These are phyloP conservation scores for Tritrichomonas foetus DNA, from an alignment of 208 protist species.

Conservation along the genomic window DNA sequence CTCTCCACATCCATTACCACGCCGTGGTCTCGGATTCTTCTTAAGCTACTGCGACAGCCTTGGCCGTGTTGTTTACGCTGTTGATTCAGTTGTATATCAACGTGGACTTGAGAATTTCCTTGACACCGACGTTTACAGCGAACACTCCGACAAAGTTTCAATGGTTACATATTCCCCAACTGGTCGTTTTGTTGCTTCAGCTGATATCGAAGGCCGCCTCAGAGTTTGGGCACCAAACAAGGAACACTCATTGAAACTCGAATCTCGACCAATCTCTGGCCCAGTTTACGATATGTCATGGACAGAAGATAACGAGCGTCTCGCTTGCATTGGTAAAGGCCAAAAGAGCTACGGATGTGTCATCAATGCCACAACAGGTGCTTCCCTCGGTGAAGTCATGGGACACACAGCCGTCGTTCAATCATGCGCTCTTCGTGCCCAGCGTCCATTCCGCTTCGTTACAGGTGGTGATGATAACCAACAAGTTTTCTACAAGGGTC, in stretches of 20 bases:
- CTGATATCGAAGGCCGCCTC: conserved; percentile 17
- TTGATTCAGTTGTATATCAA: background rate
- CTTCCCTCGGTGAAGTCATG: conserved; percentile 19
- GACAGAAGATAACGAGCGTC: conserved; percentile 36
- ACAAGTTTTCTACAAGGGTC: conserved; percentile 33
- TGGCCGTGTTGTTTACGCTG: background rate
- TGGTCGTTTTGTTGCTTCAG: background rate
- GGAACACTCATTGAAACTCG: background rate
- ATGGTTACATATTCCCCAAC: background rate
- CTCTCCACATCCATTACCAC: conserved; percentile 29
- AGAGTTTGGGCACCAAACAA: background rate
- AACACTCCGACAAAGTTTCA: background rate
- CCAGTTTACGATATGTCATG: conserved; percentile 12
- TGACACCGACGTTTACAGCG: background rate
- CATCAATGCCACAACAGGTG: background rate
- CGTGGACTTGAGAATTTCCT: background rate
- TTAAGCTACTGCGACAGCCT: background rate
- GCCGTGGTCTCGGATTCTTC: conserved; percentile 14
- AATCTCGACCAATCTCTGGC: conserved; percentile 16
- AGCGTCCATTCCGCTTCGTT: conserved; percentile 26
- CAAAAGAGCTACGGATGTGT: background rate
- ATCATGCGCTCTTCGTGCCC: background rate
- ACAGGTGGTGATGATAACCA: background rate
- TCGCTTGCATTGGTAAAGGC: background rate
- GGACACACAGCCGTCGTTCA: background rate